Evolutionary conservation across 257 asterid species (phyloP).

Genomic region (Salvia hispanica): DNA sequence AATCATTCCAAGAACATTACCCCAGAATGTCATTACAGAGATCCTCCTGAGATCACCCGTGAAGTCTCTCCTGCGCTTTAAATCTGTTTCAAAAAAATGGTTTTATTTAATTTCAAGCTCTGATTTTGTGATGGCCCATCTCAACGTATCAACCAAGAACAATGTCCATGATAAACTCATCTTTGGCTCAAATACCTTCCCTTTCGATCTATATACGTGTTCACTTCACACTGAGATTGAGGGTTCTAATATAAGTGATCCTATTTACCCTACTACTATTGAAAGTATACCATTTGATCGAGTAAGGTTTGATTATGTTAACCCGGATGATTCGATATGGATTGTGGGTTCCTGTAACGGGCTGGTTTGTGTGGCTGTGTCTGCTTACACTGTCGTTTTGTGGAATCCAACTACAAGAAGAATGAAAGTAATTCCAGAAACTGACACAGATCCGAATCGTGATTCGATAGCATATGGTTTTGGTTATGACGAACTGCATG

Average conservation of each 20-base stretch:
- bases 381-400: slow-evolving; percentile 18
- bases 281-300: background rate
- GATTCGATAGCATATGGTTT: slow-evolving; percentile 17
- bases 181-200: slow-evolving; percentile 20
- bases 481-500: slow-evolving; percentile 34
- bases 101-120: slow-evolving; percentile 30
- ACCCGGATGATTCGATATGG: slow-evolving; percentile 16
- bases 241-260: slow-evolving; percentile 11
- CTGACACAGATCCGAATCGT: slow-evolving; percentile 15
- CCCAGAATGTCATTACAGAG: slow-evolving; percentile 26
- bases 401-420: slow-evolving; percentile 35
- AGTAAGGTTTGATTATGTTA: slow-evolving; percentile 32
- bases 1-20: slow-evolving; percentile 4
- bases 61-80: slow-evolving; percentile 31
- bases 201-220: slow-evolving; percentile 24
- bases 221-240: slow-evolving; percentile 13
- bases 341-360: slow-evolving; percentile 39
- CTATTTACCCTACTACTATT: slow-evolving; percentile 22
- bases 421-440: slow-evolving; percentile 8
- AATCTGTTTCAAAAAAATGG: slow-evolving; percentile 29
- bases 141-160: slow-evolving; percentile 27
- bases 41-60: slow-evolving; percentile 36
- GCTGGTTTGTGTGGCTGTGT: slow-evolving; percentile 28
- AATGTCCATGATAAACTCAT: slow-evolving; percentile 24
- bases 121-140: slow-evolving; percentile 32